These are phyloP conservation scores for Lachancea thermotolerans DNA, from an alignment of 805 yeast species.

Conservation along the genomic window DNA sequence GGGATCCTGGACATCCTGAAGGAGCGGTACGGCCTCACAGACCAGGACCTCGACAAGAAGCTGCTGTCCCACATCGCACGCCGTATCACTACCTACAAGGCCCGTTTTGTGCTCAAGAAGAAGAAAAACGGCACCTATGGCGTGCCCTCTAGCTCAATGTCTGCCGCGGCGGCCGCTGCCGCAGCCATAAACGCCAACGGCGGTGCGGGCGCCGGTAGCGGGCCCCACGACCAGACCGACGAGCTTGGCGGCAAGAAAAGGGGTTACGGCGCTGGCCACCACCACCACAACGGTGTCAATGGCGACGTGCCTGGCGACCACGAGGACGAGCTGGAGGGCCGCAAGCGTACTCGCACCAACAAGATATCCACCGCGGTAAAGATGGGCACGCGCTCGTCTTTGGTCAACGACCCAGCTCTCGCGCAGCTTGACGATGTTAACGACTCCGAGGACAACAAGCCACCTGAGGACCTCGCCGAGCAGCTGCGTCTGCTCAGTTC, in stretches of 20 bases:
- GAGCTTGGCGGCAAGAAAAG: not conserved
- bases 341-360: conserved; percentile 10
- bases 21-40: conserved; percentile 26
- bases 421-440: conserved; percentile 8
- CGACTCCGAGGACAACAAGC: conserved; percentile 24
- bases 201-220: not conserved
- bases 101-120: conserved; percentile 30
- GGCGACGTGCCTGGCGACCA: not conserved
- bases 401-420: conserved; percentile 9
- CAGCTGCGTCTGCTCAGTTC: conserved; percentile 30
- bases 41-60: conserved; percentile 28
- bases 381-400: conserved; percentile 9
- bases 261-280: not conserved
- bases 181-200: conserved; percentile 11
- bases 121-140: conserved; percentile 30
- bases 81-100: conserved; percentile 32
- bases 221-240: not conserved
- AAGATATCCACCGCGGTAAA: conserved; percentile 9
- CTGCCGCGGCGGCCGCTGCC: conserved; percentile 14
- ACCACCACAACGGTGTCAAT: not conserved
- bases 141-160: conserved; percentile 8
- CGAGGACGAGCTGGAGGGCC: conserved; percentile 8
- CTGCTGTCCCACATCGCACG: conserved; percentile 27
- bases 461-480: conserved; percentile 32
- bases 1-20: conserved; percentile 28